Conservation (phyloP, 176 grass and related monocot genomes). For the Miscanthus lutarioriparius region DNA sequence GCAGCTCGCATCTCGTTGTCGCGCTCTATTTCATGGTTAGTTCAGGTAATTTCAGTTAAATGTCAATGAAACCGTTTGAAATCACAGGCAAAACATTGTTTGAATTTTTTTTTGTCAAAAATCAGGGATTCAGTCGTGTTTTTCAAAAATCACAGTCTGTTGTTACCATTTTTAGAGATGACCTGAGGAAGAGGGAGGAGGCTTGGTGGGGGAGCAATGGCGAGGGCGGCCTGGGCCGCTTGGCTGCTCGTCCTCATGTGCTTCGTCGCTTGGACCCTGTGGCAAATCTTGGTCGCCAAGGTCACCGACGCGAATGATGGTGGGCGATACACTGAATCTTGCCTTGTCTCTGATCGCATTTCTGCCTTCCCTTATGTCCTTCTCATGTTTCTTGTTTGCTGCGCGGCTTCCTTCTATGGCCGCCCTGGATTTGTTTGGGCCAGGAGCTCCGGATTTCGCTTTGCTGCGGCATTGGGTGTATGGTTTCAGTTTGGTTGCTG, state of each 20-base stretch:
- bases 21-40: too few species aligned
- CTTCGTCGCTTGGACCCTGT: conserved; percentile 31
- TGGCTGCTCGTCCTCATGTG: conserved; percentile 24
- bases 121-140: too few species aligned
- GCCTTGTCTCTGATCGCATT: conserved; percentile 1
- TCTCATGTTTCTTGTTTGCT: conserved; percentile 10
- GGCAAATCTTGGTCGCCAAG: conserved; percentile 36
- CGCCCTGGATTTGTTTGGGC: conserved; percentile 5
- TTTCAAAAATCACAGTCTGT: too few species aligned
- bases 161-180: too few species aligned
- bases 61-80: too few species aligned
- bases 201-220: conserved; percentile 38
- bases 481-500: background rate
- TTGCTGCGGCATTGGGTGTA: conserved; percentile 3
- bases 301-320: conserved; percentile 55
- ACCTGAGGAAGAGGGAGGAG: background rate
- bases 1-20: too few species aligned
- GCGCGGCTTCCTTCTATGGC: background rate
- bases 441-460: background rate
- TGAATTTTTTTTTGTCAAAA: too few species aligned
- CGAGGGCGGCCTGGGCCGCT: conserved; percentile 5
- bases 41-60: too few species aligned
- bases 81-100: too few species aligned
- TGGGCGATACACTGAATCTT: conserved; percentile 22
- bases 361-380: background rate